phyloP scores from a whole-genome alignment of 306 rosid species.

The Albizia julibrissin region DNA sequence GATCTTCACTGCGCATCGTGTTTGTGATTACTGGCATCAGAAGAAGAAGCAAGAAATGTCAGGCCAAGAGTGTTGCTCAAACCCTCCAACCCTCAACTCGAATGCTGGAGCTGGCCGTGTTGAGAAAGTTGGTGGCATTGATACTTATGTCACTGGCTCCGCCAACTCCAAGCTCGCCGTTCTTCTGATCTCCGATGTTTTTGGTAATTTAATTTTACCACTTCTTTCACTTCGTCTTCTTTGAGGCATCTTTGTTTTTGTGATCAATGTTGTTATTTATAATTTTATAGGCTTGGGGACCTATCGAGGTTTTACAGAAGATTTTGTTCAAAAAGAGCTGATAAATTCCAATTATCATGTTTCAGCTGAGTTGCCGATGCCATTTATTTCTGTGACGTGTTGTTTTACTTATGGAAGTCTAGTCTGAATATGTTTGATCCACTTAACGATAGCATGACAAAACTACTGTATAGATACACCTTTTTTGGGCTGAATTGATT shows the following conservation, averaged over 20 bases:
- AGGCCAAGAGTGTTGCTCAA: conserved; percentile 63
- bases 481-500: not conserved
- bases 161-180: conserved; percentile 54
- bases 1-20: not conserved
- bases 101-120: conserved; percentile 57
- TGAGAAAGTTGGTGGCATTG: conserved; percentile 45
- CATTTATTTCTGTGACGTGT: not conserved
- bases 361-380: not conserved
- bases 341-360: not conserved
- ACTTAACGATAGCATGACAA: not conserved
- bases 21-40: not conserved
- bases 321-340: not conserved
- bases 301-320: not conserved
- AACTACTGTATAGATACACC: not conserved
- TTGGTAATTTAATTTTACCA: conserved; percentile 30
- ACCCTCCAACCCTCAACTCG: conserved; percentile 66
- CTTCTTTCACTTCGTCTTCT: not conserved
- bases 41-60: conserved; percentile 42
- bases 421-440: not conserved
- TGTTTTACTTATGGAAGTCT: not conserved
- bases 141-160: conserved; percentile 55
- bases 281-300: not conserved
- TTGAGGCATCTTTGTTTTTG: not conserved
- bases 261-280: not conserved
- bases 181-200: conserved; percentile 57